Evolutionary conservation across 805 yeast species (phyloP).

Genomic region (Diddensiella santjacobensis): DNA sequence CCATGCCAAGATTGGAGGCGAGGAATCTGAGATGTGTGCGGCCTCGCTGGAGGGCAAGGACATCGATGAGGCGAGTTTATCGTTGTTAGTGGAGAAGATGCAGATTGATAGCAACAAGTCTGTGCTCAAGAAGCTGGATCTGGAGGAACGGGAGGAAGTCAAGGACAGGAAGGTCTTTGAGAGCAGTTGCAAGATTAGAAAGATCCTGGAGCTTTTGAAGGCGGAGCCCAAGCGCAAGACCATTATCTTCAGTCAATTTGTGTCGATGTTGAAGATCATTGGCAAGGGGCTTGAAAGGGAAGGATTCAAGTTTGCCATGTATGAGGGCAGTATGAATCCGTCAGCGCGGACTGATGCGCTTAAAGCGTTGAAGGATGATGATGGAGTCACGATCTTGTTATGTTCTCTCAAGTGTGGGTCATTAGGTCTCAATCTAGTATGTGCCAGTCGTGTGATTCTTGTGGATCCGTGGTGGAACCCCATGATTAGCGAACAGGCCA

Average conservation of each 20-base stretch:
- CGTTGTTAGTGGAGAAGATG: conserved; percentile 18
- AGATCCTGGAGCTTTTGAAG: conserved; percentile 34
- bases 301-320: conserved; percentile 34
- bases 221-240: conserved; percentile 39
- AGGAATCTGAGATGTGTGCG: conserved; percentile 23
- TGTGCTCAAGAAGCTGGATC: not conserved
- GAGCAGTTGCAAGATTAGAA: conserved; percentile 36
- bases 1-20: conserved; percentile 6
- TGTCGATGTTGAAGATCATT: conserved; percentile 34
- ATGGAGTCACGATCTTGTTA: conserved; percentile 32
- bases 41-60: conserved; percentile 10
- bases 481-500: conserved; percentile 48
- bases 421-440: conserved; percentile 42
- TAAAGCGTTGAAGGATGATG: conserved; percentile 30
- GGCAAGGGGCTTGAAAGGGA: conserved; percentile 30
- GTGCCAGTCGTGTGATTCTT: conserved; percentile 42
- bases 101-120: no score
- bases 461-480: conserved; percentile 53
- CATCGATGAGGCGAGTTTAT: conserved; percentile 29
- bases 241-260: conserved; percentile 45
- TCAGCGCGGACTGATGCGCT: conserved; percentile 33
- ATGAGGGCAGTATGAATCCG: conserved; percentile 37
- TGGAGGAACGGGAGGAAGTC: conserved; percentile 16
- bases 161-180: conserved; percentile 19
- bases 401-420: conserved; percentile 46